Base-by-base conservation (phyloP, 1,284 basidiomycete species). In the Chondrostereum purpureum region DNA sequence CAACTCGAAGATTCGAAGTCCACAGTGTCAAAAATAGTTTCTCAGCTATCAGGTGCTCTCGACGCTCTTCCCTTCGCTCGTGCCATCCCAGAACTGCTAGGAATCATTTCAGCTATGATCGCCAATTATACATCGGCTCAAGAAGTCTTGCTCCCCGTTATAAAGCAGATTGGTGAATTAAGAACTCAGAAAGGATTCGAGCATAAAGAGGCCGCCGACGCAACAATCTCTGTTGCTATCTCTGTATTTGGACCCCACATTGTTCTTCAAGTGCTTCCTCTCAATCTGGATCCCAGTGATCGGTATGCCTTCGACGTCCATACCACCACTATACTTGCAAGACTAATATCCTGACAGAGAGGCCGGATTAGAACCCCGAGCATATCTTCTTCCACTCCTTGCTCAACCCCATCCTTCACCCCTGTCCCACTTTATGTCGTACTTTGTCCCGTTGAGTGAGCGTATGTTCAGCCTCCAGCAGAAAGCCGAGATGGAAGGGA, bases 401-500 rank as follows among this genome's bases (percentile, higher is more conserved):
- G 69, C 85, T n/a, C 78, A 88, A 22, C 78, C 74, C 57, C 93
- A 83, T 77, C 88, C 83, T 57, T 94, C 78, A 48, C 86, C 71
- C 2, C 73, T 99, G 35, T 66, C 67, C 0, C 94, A 95, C 67
- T 99, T 99, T 59, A 75, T 92, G 13, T 75, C 77, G 2, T 89
- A 90, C 63, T 95, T 99, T 54, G 88, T 99, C 5, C 93, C 96
- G 12, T 69, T 99, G 27, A 96, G 92, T 33, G 94, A 97, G 63
- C 77, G 83, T 33, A 84, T 99, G 75, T 99, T 98, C 59, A 80
- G 91, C 55, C 68, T 91, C 41, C 86, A 94, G 63, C 77, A 82
- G 63, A 79, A 75, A 4, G 86, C 89, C 0, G 85, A 88, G 50
- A 67, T 72, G 3, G 83, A 80, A 39, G 80, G 77, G 11, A 79